Conservation (phyloP, 176 grass and related monocot species). For the Aegilops longissima region DNA sequence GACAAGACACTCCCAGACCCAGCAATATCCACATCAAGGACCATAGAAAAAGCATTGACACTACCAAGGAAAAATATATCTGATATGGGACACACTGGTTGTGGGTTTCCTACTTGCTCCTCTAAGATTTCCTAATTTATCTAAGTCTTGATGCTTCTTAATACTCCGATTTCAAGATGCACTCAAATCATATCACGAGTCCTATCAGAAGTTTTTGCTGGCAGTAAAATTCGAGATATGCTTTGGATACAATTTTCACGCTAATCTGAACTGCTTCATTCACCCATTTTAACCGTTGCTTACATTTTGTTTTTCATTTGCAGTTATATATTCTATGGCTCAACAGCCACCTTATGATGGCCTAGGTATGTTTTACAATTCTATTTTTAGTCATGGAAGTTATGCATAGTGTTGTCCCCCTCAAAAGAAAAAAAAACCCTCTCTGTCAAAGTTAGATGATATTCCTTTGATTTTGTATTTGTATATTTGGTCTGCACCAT, state of each 20-base stretch:
- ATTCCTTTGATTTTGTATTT: background rate
- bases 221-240: slow-evolving; percentile 7
- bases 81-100: background rate
- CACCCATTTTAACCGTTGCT: slow-evolving; percentile 1
- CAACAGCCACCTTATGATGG: slow-evolving; percentile 81
- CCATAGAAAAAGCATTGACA: background rate
- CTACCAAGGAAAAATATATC: background rate
- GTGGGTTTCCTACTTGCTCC: slow-evolving; percentile 10
- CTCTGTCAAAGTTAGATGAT: background rate
- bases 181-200: background rate
- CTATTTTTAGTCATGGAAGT: background rate
- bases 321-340: slow-evolving; percentile 86
- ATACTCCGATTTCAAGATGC: background rate
- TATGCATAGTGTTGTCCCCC: background rate
- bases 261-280: slow-evolving; percentile 24
- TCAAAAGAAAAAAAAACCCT: too few relatives aligned
- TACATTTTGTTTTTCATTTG: slow-evolving; percentile 36
- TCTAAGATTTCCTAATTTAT: background rate
- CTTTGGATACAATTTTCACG: slow-evolving; percentile 5
- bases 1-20: background rate
- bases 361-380: slow-evolving; percentile 48
- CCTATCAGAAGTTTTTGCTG: background rate
- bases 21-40: background rate
- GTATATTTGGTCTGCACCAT: background rate
- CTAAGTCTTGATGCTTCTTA: background rate